Percentiles rank a stretch among this genome's conserved stretches.
These are phyloP conservation scores for Saccharomyces kudriavzevii DNA, from an alignment of 805 yeast species.

Conservation along the genomic window DNA sequence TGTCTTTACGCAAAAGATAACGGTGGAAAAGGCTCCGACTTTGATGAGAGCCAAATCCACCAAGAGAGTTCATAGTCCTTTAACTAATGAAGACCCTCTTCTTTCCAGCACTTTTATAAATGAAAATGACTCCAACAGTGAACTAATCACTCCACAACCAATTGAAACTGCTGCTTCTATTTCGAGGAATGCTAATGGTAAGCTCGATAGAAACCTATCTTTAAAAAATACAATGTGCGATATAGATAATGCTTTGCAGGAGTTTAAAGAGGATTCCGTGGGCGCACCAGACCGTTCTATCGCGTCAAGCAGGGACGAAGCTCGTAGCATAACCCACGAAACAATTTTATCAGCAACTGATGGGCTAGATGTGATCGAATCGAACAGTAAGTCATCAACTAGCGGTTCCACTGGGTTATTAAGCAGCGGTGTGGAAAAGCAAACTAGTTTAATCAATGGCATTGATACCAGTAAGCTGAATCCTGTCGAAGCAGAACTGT, in stretches of 20 bases:
- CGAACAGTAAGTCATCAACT: background rate
- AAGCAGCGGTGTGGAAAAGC: background rate
- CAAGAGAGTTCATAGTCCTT: slow-evolving; percentile 38
- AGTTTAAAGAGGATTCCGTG: slow-evolving; percentile 37
- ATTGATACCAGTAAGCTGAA: slow-evolving; percentile 32
- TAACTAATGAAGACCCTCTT: slow-evolving; percentile 5
- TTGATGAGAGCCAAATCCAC: slow-evolving; percentile 49
- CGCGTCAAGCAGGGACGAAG: background rate
- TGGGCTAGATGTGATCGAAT: slow-evolving; percentile 10
- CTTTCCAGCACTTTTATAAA: slow-evolving; percentile 2
- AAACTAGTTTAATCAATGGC: slow-evolving; percentile 7
- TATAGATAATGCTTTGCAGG: slow-evolving; percentile 65
- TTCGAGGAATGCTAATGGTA: slow-evolving; percentile 1
- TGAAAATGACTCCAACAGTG: slow-evolving; percentile 16
- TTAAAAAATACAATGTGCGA: slow-evolving; percentile 55
- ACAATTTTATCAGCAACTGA: slow-evolving; percentile 14
- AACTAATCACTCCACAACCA: slow-evolving; percentile 23
- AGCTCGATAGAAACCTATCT: slow-evolving; percentile 30
- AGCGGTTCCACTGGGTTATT: background rate
- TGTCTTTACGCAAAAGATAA: slow-evolving; percentile 62
- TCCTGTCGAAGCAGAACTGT: slow-evolving; percentile 44
- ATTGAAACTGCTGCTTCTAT: slow-evolving; percentile 19
- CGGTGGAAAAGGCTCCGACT: slow-evolving; percentile 33
- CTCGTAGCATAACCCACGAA: slow-evolving; percentile 11
- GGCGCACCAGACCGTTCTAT: slow-evolving; percentile 5